Evolutionary conservation across 2,329 filamentous ascomycete genomes (phyloP), one percentile per base, ranked within the genome.

Genomic region (Fusarium sp.): DNA sequence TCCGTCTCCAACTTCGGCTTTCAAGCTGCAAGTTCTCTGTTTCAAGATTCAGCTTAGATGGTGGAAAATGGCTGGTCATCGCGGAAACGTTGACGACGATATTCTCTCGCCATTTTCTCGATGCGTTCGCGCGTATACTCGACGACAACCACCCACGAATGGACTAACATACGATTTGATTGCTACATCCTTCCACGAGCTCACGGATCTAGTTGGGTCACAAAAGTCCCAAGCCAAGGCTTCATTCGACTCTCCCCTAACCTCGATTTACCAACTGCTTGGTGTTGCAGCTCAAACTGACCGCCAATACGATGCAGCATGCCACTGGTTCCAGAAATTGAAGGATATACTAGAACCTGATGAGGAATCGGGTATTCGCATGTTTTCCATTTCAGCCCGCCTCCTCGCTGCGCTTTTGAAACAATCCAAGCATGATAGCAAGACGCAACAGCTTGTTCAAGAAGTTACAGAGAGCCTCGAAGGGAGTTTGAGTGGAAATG

Each of bases 21-120:
- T 94, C 54, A 86, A 88, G 68, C 79, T 94, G 2, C 92, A 94
- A 73, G 82, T 85, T 2, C 79, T 93, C 3, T 92, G 90, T 14
- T 85, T 95, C 42, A 84, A 86, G 29, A 83, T 87, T 12, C 87
- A 91, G 35, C 80, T 91, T n/a, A 82, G 84, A 45, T 93, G 90
- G 87, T 94, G 92, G 92, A 83, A 81, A 45, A 75, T 93, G 63
- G 87, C 87, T 11, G 84, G 86, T 4, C 90, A 93, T 74, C 79
- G 86, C 65, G 87, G 87, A 2, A 86, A 92, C 63, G 78, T 87
- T 8, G 87, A 90, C 39, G 90, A 89, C 62, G 92, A 94, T 18
- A 80, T 94, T 11, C 76, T 91, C n/a, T 84, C 88, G 3, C 91
- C 92, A 0, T 87, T 93, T 53, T 85, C 87, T 1, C 88, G 88